These are phyloP conservation scores for Myrmaecium sp. DNA, from an alignment of 2,329 filamentous ascomycete genomes.

Conservation along the genomic window DNA sequence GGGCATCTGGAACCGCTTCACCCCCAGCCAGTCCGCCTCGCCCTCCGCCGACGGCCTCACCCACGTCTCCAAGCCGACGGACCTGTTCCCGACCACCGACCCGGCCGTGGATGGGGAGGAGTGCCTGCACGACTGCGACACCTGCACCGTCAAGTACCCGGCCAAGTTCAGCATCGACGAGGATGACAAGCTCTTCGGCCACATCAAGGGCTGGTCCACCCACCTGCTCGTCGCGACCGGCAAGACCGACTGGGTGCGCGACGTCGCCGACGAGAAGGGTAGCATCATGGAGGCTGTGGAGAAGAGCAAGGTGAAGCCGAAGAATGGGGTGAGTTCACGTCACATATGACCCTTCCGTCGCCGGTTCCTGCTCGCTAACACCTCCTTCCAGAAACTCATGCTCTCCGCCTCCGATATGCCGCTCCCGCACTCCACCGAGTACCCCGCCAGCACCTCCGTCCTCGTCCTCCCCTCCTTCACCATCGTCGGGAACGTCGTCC, in stretches of 20 bases:
- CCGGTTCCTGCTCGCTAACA: background rate
- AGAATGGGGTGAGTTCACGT: constrained; percentile 44
- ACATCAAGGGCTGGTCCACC: constrained; percentile 73
- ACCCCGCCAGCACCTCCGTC: constrained; percentile 51
- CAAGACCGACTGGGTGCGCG: constrained; percentile 73
- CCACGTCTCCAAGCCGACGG: constrained; percentile 10
- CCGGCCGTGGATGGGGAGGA: constrained; percentile 72
- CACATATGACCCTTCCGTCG: too few relatives aligned
- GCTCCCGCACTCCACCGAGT: constrained; percentile 46
- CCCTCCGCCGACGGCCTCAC: constrained; percentile 13
- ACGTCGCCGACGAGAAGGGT: constrained; percentile 53
- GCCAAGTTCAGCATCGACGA: constrained; percentile 57
- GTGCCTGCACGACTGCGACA: constrained; percentile 72
- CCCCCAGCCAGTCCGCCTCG: background rate
- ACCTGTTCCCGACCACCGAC: constrained; percentile 58
- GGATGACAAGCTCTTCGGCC: constrained; percentile 64
- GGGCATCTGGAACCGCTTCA: constrained; percentile 13
- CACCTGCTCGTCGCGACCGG: constrained; percentile 89
- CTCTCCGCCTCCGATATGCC: constrained; percentile 86
- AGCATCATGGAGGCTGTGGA: constrained; percentile 38
- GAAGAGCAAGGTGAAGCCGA: constrained; percentile 37
- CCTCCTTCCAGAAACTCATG: constrained; percentile 51
- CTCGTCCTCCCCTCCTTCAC: constrained; percentile 75
- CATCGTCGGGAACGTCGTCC: constrained; percentile 68
- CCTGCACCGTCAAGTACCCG: constrained; percentile 65